Conservation (phyloP, 345 rosid species). For the Citrus sp. region DNA sequence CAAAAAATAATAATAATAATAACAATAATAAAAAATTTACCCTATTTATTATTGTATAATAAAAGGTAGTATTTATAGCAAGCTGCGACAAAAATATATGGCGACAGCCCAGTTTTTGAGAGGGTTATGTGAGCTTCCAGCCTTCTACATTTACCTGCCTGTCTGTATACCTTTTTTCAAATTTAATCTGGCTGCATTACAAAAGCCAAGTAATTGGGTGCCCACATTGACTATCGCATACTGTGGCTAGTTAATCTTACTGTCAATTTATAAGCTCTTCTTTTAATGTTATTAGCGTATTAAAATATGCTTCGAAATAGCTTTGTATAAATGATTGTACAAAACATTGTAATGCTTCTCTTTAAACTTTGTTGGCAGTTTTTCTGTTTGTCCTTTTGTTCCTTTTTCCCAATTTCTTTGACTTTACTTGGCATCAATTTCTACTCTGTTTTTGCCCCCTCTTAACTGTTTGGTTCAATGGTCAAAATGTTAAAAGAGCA, state of each 20-base stretch:
- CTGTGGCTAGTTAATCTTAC: not conserved
- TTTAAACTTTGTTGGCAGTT: not conserved
- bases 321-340: too few relatives aligned
- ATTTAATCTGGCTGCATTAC: not conserved
- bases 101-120: not conserved
- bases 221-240: too few relatives aligned
- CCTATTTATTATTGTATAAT: too few relatives aligned
- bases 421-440: slow-evolving; percentile 9
- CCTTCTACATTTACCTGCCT: not conserved
- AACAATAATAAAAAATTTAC: not conserved
- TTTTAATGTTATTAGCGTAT: not conserved
- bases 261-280: not conserved
- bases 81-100: not conserved
- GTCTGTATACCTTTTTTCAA: not conserved
- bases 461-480: slow-evolving; percentile 28
- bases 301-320: too few relatives aligned
- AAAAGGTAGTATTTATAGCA: not conserved
- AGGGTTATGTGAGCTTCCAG: too few relatives aligned
- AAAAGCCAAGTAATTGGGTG: too few relatives aligned
- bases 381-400: not conserved
- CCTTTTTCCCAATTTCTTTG: not conserved
- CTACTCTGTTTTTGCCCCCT: not conserved
- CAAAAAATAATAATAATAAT: too few relatives aligned
- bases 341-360: not conserved
- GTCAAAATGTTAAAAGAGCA: slow-evolving; percentile 21